Evolutionary conservation across 1,284 basidiomycete genomes (phyloP), one percentile per base, ranked within the genome.

Genomic region (Trichosporon sp.): DNA sequence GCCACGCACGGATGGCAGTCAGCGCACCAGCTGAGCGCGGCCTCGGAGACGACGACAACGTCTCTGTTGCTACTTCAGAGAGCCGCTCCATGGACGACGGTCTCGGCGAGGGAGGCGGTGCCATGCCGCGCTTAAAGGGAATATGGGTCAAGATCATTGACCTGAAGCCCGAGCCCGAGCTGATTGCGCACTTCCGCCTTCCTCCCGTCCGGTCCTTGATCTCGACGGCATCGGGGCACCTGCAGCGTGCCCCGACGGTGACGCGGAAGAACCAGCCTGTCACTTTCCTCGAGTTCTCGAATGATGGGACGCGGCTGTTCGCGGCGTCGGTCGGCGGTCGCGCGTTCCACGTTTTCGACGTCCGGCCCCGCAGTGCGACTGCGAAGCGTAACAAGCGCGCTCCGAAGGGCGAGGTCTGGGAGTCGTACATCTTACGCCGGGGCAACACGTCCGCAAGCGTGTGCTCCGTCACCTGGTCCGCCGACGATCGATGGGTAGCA

Each of bases 371-470:
- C 0, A 63, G 59, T 4, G 48, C 68, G 19, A 37, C 32, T 4
- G 48, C 68, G 19, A 37, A 38, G 14, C 19, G 12, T 19, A 32
- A 32, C 11, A 21, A 69, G 48, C 68, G 66, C 1, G 54, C 69
- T 8, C 21, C 35, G 76, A 32, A 82, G 76, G 73, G 84, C 77
- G 70, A 88, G 84, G 73, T 84, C 0, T 88, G 87, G 87, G 90
- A 91, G 76, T 74, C 90, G 68, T 93, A 93, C 77, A 86, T 88
- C 71, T 85, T 94, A 14, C 86, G 88, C 51, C 86, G 93, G 4
- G 93, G 93, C 6, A 86, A 89, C 51, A 93, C 92, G 8, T 85
- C 86, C 1, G 92, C 90, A 1, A 82, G 88, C 1, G 87, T 94
- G 3, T 11, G 83, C 89, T n/a, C 85, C 83, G 66, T 90, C 4